Conservation (phyloP, 1,284 basidiomycete species). For the Ceratobasidium sp. region DNA sequence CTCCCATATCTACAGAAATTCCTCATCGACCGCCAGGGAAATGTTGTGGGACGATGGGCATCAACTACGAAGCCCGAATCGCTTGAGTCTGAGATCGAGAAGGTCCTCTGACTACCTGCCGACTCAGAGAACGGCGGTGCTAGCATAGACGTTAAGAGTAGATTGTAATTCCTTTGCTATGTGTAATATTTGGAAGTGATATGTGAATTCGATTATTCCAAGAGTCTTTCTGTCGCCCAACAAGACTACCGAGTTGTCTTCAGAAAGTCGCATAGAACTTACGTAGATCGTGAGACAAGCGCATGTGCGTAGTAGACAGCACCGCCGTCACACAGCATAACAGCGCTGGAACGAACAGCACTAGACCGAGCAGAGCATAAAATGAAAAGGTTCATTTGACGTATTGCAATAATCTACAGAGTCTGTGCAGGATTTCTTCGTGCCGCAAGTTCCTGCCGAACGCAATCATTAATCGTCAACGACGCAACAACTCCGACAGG, state of each 20-base stretch:
- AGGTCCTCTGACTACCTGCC: slow-evolving; percentile 54
- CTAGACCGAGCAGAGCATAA: not conserved
- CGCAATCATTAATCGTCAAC: not conserved
- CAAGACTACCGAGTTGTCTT: no score
- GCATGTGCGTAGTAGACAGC: no score
- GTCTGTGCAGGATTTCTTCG: slow-evolving; percentile 21
- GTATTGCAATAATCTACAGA: not conserved
- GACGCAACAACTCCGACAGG: not conserved
- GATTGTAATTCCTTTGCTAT: slow-evolving; percentile 1
- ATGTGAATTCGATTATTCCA: no score
- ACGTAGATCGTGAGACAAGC: no score
- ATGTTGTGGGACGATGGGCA: slow-evolving; percentile 80
- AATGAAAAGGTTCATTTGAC: not conserved
- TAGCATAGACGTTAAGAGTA: not conserved
- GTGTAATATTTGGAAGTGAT: not conserved
- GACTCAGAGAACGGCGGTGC: not conserved
- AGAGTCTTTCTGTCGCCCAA: no score
- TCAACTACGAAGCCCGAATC: slow-evolving; percentile 78
- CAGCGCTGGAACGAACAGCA: no score
- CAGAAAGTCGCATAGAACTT: no score
- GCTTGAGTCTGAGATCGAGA: slow-evolving; percentile 73
- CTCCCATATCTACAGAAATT: slow-evolving; percentile 60
- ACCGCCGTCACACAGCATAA: no score
- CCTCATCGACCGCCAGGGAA: slow-evolving; percentile 61
- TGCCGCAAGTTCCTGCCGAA: slow-evolving; percentile 22